phyloP scores from a whole-genome alignment of 345 rosid species.

The Syzygium jambos region DNA sequence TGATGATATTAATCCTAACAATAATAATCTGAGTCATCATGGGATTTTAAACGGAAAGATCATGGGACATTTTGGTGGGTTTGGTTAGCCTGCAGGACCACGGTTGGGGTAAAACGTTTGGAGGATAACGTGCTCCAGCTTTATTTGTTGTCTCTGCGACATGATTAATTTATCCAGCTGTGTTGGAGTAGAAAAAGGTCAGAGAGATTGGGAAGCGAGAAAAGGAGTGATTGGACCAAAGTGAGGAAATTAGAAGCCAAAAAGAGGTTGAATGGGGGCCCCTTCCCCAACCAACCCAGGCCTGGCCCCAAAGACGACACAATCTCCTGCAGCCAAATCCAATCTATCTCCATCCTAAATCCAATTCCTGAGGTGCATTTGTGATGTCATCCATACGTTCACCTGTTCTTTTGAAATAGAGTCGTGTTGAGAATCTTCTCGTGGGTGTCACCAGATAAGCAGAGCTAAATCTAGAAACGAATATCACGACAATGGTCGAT shows the following conservation, averaged over 20 bases:
- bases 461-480: not conserved
- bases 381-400: not conserved
- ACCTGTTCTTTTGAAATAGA: not conserved
- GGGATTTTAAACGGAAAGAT: not conserved
- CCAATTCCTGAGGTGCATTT: not conserved
- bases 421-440: not conserved
- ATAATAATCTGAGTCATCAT: not conserved
- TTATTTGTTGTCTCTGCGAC: not conserved
- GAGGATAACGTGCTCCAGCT: not conserved
- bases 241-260: not conserved
- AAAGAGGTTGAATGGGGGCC: not conserved
- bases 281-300: not conserved
- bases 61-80: not conserved
- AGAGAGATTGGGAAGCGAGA: not conserved
- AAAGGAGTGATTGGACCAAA: not conserved
- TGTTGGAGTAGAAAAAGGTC: not conserved
- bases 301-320: not conserved
- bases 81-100: not conserved
- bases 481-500: accelerated
- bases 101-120: not conserved
- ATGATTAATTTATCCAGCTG: not conserved
- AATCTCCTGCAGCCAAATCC: not conserved
- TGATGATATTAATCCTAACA: not conserved
- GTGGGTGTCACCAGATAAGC: not conserved
- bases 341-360: not conserved